Evolutionary conservation across 2,329 filamentous ascomycete genomes (phyloP).

Genomic region (Diaporthe eres): DNA sequence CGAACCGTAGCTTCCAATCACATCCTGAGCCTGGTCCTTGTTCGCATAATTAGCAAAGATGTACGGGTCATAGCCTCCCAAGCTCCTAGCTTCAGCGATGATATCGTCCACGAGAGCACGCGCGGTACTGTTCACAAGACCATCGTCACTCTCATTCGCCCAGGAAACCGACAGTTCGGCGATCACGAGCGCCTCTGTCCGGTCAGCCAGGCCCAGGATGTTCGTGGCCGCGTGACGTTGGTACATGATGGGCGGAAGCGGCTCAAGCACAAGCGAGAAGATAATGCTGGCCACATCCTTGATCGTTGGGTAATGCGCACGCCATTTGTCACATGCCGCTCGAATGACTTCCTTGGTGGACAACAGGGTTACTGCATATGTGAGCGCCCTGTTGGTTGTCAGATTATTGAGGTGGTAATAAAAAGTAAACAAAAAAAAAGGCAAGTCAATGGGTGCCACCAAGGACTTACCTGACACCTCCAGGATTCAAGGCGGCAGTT

Average conservation of each 20-base stretch:
- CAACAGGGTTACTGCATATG: not conserved
- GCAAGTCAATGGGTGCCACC: not conserved
- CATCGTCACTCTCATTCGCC: constrained; percentile 11
- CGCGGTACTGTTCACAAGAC: not conserved
- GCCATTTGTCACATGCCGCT: constrained; percentile 22
- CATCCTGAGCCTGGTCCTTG: constrained; percentile 31
- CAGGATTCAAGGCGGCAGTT: not conserved
- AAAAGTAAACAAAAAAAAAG: not conserved
- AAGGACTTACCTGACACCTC: not conserved
- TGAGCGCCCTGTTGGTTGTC: not conserved
- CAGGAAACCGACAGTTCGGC: not conserved
- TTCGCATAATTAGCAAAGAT: constrained; percentile 39
- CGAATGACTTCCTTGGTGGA: constrained; percentile 12
- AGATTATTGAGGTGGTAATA: not conserved
- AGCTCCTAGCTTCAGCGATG: not conserved
- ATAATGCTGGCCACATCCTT: constrained; percentile 24
- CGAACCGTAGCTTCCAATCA: constrained; percentile 34
- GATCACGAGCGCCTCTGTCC: constrained; percentile 24
- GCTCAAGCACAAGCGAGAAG: constrained; percentile 33
- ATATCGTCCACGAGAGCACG: constrained; percentile 6
- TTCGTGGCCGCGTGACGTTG: constrained; percentile 30
- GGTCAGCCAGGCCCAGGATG: constrained; percentile 27
- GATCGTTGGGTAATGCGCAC: not conserved
- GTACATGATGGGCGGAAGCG: constrained; percentile 36
- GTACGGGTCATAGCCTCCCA: constrained; percentile 34